Conservation (phyloP, 345 rosid genomes). For the Passiflora organensis region DNA sequence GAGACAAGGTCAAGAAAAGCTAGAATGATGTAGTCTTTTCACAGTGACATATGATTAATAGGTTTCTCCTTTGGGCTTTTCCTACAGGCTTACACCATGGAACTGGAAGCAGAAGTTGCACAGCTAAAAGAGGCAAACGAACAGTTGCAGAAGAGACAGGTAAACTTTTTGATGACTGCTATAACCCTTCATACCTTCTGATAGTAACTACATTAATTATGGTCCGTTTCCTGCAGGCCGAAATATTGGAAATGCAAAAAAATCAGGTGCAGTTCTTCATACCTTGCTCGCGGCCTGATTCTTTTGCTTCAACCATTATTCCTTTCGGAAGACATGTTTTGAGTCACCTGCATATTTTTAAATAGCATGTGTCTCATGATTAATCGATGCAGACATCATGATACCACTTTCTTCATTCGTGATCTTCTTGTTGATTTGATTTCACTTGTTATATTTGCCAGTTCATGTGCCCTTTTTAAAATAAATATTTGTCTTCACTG, state of each 20-base stretch:
- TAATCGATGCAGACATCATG: neutral
- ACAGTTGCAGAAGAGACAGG: slow-evolving; percentile 70
- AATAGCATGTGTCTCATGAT: neutral
- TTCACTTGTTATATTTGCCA: too few relatives aligned
- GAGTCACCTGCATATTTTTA: too few relatives aligned
- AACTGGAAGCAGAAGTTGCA: slow-evolving; percentile 89
- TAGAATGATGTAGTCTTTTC: slow-evolving; percentile 25
- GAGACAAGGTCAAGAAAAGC: slow-evolving; percentile 30
- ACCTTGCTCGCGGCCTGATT: too few relatives aligned
- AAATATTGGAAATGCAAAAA: slow-evolving; percentile 71
- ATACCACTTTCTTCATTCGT: neutral
- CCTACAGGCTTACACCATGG: slow-evolving; percentile 89
- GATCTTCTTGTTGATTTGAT: too few relatives aligned
- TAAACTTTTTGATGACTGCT: slow-evolving; percentile 7
- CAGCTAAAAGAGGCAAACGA: slow-evolving; percentile 80
- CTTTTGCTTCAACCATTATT: neutral
- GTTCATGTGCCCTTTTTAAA: too few relatives aligned
- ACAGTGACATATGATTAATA: neutral
- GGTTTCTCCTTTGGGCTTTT: slow-evolving; percentile 18
- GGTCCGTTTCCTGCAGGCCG: slow-evolving; percentile 40
- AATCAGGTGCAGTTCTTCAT: slow-evolving; percentile 69
- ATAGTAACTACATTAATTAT: too few relatives aligned
- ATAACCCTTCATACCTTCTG: too few relatives aligned
- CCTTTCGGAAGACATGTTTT: neutral
- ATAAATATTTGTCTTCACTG: too few relatives aligned